Conservation (phyloP, 768 basidiomycete genomes). For the Pulveroboletus sp. region DNA sequence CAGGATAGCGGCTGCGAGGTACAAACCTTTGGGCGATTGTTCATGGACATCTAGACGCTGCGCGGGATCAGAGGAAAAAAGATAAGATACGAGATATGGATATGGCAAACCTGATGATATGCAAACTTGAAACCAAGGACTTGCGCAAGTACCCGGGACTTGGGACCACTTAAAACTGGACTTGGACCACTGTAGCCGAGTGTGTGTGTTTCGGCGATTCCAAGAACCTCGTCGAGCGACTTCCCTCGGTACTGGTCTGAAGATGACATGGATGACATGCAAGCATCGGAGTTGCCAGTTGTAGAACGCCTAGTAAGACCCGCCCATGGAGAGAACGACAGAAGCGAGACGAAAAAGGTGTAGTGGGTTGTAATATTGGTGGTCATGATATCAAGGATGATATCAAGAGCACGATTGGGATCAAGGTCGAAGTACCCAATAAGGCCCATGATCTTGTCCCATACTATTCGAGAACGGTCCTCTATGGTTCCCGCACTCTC, state of each 20-base stretch:
- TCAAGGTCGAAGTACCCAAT: conserved; percentile 97
- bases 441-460: conserved; percentile 82
- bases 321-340: conserved; percentile 89
- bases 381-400: conserved; percentile 88
- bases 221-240: conserved; percentile 61
- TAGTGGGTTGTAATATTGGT: conserved; percentile 78
- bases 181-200: conserved; percentile 1
- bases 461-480: conserved; percentile 62
- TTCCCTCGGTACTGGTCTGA: conserved; percentile 50
- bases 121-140: conserved; percentile 97
- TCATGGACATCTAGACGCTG: conserved; percentile 60
- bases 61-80: conserved; percentile 11
- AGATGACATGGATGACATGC: conserved; percentile 37
- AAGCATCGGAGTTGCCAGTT: conserved; percentile 22
- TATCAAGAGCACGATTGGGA: conserved; percentile 88
- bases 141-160: conserved; percentile 73
- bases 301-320: conserved; percentile 38
- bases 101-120: conserved; percentile 70
- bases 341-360: conserved; percentile 81
- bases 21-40: conserved; percentile 63
- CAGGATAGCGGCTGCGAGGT: conserved; percentile 78
- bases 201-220: conserved; percentile 41
- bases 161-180: conserved; percentile 22
- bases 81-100: neutral
- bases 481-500: conserved; percentile 56